Evolutionary conservation across 768 basidiomycete genomes (phyloP), one percentile per base, ranked within the genome.

Genomic region (Auriscalpium microsporum): DNA sequence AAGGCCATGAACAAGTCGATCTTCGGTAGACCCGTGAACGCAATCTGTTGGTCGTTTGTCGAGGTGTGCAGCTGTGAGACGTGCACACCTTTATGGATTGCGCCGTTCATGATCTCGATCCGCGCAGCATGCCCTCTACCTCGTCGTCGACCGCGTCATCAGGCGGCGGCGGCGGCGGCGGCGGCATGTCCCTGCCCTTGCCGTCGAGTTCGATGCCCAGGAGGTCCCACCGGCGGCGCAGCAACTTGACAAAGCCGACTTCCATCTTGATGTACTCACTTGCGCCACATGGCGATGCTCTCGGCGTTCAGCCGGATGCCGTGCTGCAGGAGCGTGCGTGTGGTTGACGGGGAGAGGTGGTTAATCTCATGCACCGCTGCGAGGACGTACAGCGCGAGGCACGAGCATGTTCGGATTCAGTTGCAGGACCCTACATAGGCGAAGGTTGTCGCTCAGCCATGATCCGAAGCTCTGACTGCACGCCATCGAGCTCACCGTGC

Each of bases 261-360:
- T 97, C 94, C 81, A 96, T 90, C 66, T 84, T 84, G 59, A 92
- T 82, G 66, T 94, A 95, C 69, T 94, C 93, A n/a, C n/a, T n/a
- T n/a, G 19, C 76, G 75, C 94, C 94, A 97, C 69, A 97, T 74
- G 55, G 85, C 83, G 35, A 79, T 68, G 59, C 82, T 88, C 52
- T 85, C 81, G 11, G 76, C 72, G 61, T 92, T 86, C 49, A 94
- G 68, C 37, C 94, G 79, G 47, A 95, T 76, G 11, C 94, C 94
- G 7, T 93, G 83, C 58, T 94, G 89, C 45, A 97, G 75, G 42
- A 94, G 73, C 37, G 85, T 78, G 33, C 94, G 86, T 9, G 92
- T 91, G 0, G 88, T 79, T 16, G 84, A 79, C 2, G 87, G 83
- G 4, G 86, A 86, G 46, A 76, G 74, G 49, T 86, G 81, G 1